Conservation (phyloP, 495 filamentous ascomycete species). For the Xylaria flabelliformis region DNA sequence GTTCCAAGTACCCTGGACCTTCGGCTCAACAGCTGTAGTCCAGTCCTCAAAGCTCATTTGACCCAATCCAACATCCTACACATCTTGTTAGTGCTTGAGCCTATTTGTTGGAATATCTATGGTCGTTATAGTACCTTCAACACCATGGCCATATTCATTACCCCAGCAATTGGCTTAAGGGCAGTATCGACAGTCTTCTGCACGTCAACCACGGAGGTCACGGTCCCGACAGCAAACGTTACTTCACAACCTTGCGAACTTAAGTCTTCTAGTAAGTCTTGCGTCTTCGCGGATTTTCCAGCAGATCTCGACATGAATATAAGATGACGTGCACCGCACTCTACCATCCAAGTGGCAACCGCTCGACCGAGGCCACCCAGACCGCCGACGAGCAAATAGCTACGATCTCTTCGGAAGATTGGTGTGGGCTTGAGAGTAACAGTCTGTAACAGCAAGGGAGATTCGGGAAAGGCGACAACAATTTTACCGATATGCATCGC, state of each 20-base stretch:
- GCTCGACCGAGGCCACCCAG: conserved; percentile 39
- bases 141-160: conserved; percentile 16
- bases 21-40: no score
- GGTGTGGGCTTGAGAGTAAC: background rate
- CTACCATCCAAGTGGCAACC: conserved; percentile 37
- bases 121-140: conserved; percentile 1
- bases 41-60: no score
- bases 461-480: background rate
- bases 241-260: conserved; percentile 35
- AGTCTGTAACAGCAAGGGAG: background rate
- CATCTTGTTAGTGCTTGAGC: no score
- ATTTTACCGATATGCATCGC: conserved; percentile 20
- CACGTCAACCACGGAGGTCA: conserved; percentile 67
- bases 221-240: conserved; percentile 43
- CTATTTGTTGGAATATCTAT: no score
- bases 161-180: background rate
- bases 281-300: background rate
- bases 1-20: no score
- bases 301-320: conserved; percentile 33
- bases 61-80: no score
- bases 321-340: conserved; percentile 34
- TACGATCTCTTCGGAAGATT: conserved; percentile 20
- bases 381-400: conserved; percentile 42
- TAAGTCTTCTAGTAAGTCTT: conserved; percentile 18
- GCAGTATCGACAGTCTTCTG: conserved; percentile 55